Evolutionary conservation across 1,284 basidiomycete genomes (phyloP).

Genomic region (Flammula alnicola): DNA sequence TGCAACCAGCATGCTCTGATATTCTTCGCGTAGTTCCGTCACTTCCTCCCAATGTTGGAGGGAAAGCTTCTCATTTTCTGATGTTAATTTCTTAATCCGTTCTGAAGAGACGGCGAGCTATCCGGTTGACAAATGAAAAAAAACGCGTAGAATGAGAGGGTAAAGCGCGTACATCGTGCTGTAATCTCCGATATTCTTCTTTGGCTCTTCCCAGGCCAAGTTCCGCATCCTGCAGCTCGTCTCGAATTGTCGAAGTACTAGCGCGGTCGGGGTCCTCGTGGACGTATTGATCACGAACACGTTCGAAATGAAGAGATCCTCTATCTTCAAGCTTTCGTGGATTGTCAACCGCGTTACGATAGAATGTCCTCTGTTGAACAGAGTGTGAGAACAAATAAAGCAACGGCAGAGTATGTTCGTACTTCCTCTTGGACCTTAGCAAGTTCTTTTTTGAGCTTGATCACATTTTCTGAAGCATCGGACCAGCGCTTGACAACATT

Average conservation of each 20-base stretch:
- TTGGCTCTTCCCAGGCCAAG: conserved; percentile 34
- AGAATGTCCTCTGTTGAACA: not conserved
- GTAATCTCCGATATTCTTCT: conserved; percentile 33
- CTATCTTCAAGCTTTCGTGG: no score
- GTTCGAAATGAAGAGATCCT: no score
- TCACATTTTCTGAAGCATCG: conserved; percentile 35
- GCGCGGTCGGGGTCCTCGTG: conserved; percentile 12
- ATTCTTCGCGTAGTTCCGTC: conserved; percentile 7
- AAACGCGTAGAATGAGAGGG: not conserved
- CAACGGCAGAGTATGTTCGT: conserved; percentile 5
- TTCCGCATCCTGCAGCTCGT: conserved; percentile 33
- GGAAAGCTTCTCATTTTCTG: conserved; percentile 22
- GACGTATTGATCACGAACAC: no score
- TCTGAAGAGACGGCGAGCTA: conserved; percentile 24
- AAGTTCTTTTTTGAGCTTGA: conserved; percentile 36
- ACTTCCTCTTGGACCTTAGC: conserved; percentile 36
- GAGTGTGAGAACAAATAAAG: not conserved
- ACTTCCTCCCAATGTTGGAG: conserved; percentile 18
- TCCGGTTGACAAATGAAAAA: not conserved
- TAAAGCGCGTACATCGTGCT: conserved; percentile 28
- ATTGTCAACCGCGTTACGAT: no score
- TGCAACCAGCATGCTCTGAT: not conserved
- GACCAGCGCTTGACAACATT: conserved; percentile 40
- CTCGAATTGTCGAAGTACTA: conserved; percentile 13
- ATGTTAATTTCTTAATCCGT: conserved; percentile 17